Percentiles rank a stretch among this genome's conserved stretches.
Evolutionary conservation across 495 filamentous ascomycete genomes (phyloP).

Genomic region (Opeltia flavorubescens): DNA sequence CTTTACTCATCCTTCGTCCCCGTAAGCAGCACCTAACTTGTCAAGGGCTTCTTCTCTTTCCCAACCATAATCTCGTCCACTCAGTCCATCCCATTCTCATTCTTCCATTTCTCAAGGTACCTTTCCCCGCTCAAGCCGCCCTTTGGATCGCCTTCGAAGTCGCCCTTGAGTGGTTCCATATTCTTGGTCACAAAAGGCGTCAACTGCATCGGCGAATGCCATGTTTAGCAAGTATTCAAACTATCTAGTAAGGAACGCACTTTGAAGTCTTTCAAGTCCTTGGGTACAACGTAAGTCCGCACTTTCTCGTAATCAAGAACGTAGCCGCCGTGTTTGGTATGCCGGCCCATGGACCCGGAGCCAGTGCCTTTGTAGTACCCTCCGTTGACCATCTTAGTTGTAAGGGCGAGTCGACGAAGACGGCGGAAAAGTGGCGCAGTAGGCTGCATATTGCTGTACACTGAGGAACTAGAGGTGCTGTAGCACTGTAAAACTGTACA

Average conservation of each 20-base stretch:
- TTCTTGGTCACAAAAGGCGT: slow-evolving; percentile 71
- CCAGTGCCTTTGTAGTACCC: slow-evolving; percentile 96
- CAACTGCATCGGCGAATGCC: slow-evolving; percentile 37
- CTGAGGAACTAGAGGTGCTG: too few relatives aligned
- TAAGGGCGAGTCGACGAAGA: slow-evolving; percentile 57
- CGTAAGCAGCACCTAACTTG: too few relatives aligned
- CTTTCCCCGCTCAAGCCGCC: slow-evolving; percentile 40
- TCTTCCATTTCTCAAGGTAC: slow-evolving; percentile 57
- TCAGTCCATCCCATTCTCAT: slow-evolving; percentile 48
- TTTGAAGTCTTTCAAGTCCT: slow-evolving; percentile 51
- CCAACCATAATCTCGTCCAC: neutral
- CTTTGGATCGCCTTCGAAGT: slow-evolving; percentile 30
- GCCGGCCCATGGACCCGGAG: slow-evolving; percentile 70
- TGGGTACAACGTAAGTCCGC: slow-evolving; percentile 74
- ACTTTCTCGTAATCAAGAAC: slow-evolving; percentile 73
- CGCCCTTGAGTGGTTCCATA: slow-evolving; percentile 35
- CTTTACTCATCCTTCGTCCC: too few relatives aligned
- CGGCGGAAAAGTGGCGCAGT: slow-evolving; percentile 52
- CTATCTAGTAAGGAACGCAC: slow-evolving; percentile 28
- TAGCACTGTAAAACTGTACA: too few relatives aligned
- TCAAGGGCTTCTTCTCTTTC: too few relatives aligned
- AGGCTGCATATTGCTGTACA: slow-evolving; percentile 30
- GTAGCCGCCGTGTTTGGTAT: slow-evolving; percentile 77
- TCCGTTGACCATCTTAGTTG: slow-evolving; percentile 82
- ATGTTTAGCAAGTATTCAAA: slow-evolving; percentile 13